These are phyloP conservation scores for Starmerella khaoyaiensis DNA, from an alignment of 805 yeast genomes.

Conservation along the genomic window DNA sequence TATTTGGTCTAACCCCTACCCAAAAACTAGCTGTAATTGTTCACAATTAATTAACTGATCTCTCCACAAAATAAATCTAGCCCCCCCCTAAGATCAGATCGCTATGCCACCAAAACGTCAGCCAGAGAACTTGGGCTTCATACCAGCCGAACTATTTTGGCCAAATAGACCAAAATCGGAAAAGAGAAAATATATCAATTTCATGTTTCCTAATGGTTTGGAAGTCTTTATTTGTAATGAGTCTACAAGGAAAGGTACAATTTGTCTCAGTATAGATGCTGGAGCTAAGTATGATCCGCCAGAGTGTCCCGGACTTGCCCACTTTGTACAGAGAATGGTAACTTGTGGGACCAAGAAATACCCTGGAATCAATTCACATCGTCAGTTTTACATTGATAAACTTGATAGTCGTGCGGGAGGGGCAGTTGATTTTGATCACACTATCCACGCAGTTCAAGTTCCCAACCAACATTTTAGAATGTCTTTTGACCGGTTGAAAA, in stretches of 20 bases:
- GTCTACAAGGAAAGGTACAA: slow-evolving; percentile 3
- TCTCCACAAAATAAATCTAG: too few relatives aligned
- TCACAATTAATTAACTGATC: too few relatives aligned
- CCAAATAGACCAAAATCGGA: too few relatives aligned
- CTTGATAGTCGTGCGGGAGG: slow-evolving; percentile 1
- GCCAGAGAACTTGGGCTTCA: too few relatives aligned
- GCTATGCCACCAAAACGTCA: too few relatives aligned
- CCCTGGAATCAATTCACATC: slow-evolving; percentile 2
- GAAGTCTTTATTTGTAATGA: slow-evolving; percentile 1
- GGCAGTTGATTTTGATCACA: neutral
- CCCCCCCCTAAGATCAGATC: too few relatives aligned
- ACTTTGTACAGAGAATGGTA: slow-evolving; percentile 4
- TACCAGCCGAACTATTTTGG: too few relatives aligned
- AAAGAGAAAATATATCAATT: neutral
- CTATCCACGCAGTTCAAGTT: slow-evolving; percentile 3
- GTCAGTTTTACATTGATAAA: slow-evolving; percentile 2
- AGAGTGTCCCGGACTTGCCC: slow-evolving; percentile 5
- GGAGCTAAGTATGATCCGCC: slow-evolving; percentile 3
- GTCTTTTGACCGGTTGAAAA: slow-evolving; percentile 1
- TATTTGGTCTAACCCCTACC: too few relatives aligned
- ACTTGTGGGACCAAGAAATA: slow-evolving; percentile 3
- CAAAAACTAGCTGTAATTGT: too few relatives aligned
- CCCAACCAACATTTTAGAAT: slow-evolving; percentile 3
- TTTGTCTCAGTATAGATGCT: slow-evolving; percentile 2
- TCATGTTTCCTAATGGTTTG: slow-evolving; percentile 4